Evolutionary conservation across 768 basidiomycete genomes (phyloP), one percentile per base, ranked within the genome.

Genomic region (Epithele typhae): DNA sequence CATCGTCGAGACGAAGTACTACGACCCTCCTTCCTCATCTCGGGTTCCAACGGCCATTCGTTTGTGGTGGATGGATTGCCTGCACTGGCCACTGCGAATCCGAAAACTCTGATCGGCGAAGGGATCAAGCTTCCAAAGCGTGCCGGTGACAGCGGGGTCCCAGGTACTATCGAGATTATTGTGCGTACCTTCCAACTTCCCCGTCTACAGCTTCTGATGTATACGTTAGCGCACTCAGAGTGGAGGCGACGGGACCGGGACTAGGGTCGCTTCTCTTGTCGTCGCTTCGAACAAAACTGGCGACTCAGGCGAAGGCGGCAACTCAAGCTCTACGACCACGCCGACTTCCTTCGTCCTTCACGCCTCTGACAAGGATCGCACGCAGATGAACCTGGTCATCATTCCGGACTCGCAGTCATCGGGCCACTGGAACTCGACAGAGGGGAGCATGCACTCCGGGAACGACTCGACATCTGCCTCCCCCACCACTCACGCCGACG

Each of bases 131-230:
- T n/a, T n/a, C n/a, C n/a, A n/a, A n/a, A n/a, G n/a, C 47, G 45
- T 19, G 42, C 46, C 25, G 43, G 35, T 19, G 40, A 43, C 4
- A 24, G 43, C 12, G 64, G 65, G 2, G 69, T 65, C 7, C 59
- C 66, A 7, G 79, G 81, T 4, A 65, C 47, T 3, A 63, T 82
- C 38, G 69, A 75, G 51, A 72, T 83, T 49, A 62, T 77, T 67
- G 81, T 72, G 50, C 42, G 72, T 65, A 11, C 10, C 38, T 30
- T 25, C 30, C 24, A 33, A 48, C 73, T 15, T 73, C 67, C 7
- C 65, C 76, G 12, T 64, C 70, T 24, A 58, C 77, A 44, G 61
- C 54, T 6, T 45, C 55, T 3, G 30, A 53, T 9, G 43, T 34
- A n/a, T 43, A 54, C 34, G 22, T 22, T 5, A 60, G n/a, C n/a